Base-by-base conservation (phyloP, 768 basidiomycete genomes). In the Lentinula raphanica region DNA sequence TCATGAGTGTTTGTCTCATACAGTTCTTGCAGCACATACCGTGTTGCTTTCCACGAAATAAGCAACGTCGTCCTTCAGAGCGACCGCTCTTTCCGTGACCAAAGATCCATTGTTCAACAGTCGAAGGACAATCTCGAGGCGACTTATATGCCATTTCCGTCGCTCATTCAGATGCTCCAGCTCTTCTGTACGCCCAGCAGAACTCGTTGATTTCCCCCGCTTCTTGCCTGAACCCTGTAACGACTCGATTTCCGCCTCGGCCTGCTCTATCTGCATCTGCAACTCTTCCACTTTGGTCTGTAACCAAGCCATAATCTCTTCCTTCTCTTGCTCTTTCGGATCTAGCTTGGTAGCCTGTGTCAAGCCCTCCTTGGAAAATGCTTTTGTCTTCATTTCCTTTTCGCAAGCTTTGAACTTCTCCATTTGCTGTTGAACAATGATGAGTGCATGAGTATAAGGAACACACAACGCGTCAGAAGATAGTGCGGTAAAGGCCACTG, bases 371-470 rank as follows among this genome's bases (percentile, higher is more conserved):
- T 98, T 99, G 19, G 95, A 98, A 74, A 98, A 99, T 0, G 97
- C 97, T 72, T 99, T 99, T 59, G 97, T 98, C 82, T 99, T 99
- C 96, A 98, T 98, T 76, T 99, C 97, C 78, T 98, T 99, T 78
- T 99, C 97, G 75, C 95, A 94, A 23, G 96, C 96, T 68, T 99
- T 99, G 85, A 99, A 99, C 70, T 94, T 95, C 78, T 99, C 97
- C 97, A 99, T 99, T 98, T 98, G 97, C 97, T 98, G n/a, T n/a
- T n/a, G 42, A 31, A 32, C 21, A 53, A 19, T 36, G 23, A 25
- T 5, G 9, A n/a, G 28, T 3, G 17, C 3, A 46, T 38, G 35
- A 40, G 49, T 4, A 50, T 19, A n/a, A 21, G 19, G 36, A 35
- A 8, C 29, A 40, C 38, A 25, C 15, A 54, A 11, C 53, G 53